Conservation (phyloP, 306 rosid genomes). For the Begonia masoniana region DNA sequence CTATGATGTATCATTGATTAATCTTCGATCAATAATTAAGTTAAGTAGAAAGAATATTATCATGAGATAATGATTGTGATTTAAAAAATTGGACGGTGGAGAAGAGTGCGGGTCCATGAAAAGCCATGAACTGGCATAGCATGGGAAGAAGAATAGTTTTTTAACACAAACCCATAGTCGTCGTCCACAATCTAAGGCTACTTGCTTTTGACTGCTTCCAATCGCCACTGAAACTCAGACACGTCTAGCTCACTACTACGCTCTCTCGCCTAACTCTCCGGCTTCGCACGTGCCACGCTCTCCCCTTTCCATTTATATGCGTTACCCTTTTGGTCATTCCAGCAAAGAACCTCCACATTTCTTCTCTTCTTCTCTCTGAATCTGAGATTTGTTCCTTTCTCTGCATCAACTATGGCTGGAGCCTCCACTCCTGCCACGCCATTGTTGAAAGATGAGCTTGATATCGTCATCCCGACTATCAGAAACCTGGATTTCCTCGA, state of each 20-base stretch:
- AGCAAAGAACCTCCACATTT: neutral
- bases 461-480: conserved; percentile 80
- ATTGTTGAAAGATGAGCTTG: conserved; percentile 61
- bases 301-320: conserved; percentile 14
- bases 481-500: conserved; percentile 81
- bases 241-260: conserved; percentile 20
- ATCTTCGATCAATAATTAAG: too few relatives aligned
- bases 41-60: too few relatives aligned
- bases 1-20: too few relatives aligned
- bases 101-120: too few relatives aligned
- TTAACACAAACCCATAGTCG: neutral
- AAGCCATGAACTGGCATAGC: too few relatives aligned
- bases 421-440: conserved; percentile 18
- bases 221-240: conserved; percentile 19
- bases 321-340: conserved; percentile 1
- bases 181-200: conserved; percentile 6
- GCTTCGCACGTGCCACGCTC: conserved; percentile 20
- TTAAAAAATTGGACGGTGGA: too few relatives aligned
- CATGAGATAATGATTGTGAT: too few relatives aligned
- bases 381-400: neutral
- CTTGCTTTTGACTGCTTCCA: conserved; percentile 21
- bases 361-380: neutral
- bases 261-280: conserved; percentile 26
- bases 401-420: conserved; percentile 14
- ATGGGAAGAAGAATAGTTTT: too few relatives aligned